Conservation (phyloP, 2,329 filamentous ascomycete genomes). For the Aspergillus oerlinghausenensis region DNA sequence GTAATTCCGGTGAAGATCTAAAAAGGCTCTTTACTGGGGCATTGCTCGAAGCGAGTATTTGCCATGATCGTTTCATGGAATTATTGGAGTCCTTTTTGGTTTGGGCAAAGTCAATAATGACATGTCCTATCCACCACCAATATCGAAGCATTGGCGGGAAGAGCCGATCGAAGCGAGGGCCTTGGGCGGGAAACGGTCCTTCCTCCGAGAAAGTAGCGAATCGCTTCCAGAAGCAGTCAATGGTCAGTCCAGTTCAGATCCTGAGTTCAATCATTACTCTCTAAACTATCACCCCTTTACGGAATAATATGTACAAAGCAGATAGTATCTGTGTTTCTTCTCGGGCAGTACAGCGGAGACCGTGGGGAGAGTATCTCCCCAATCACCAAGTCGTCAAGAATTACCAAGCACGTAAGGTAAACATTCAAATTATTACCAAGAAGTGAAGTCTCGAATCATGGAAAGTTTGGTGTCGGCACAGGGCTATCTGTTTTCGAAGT, state of each 20-base stretch:
- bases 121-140: conserved; percentile 1
- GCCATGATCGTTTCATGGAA: not conserved
- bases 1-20: not conserved
- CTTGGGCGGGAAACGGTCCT: conserved; percentile 11
- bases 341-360: too few species aligned
- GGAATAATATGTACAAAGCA: too few species aligned
- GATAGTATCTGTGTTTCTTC: too few species aligned
- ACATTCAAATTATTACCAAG: not conserved
- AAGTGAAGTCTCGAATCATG: not conserved
- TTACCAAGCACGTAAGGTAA: not conserved
- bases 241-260: not conserved
- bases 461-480: not conserved
- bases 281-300: too few species aligned
- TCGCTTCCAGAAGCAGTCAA: not conserved
- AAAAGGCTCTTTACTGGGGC: not conserved
- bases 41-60: not conserved
- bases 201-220: not conserved
- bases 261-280: not conserved
- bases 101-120: not conserved
- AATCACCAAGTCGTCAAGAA: not conserved
- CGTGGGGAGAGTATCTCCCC: too few species aligned
- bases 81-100: not conserved
- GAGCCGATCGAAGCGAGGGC: conserved; percentile 9
- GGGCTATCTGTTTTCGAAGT: not conserved
- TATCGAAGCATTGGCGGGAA: conserved; percentile 13